Evolutionary conservation across 2,329 filamentous ascomycete genomes (phyloP), one percentile per base, ranked within the genome.

Genomic region (Colletotrichum lentis): DNA sequence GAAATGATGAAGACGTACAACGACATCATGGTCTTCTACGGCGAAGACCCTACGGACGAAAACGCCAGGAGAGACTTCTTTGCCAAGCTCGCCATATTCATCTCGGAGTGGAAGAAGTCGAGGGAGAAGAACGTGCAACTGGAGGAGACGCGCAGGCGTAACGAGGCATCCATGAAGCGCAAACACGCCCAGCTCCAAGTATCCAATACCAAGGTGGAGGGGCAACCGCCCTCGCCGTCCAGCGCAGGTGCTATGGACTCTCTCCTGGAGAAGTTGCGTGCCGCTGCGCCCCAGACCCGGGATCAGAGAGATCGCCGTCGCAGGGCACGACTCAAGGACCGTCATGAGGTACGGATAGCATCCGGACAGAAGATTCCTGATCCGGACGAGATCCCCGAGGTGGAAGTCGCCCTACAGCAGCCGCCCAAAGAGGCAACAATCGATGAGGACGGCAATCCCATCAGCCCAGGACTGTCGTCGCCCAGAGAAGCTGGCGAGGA

Each of bases 31-130:
- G 86, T 90, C 6, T 97, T 97, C 80, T 98, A 97, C 77, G 96
- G 96, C 72, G 96, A 99, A 82, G 96, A 99, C 76, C 90, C 92
- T 46, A 85, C 87, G 14, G 96, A 99, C 77, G 96, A 98, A 61
- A 96, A 93, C 75, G 91, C 94, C n/a, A 87, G 94, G 65, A 87
- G 96, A 70, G 94, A 97, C 73, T 99, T 99, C 86, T 99, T 99
- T 77, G 84, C 90, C 71, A 98, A 98, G 83, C 86, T 99, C 74
- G 94, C 95, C 22, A 85, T 89, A 62, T 99, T 99, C 82, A 87
- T 99, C 73, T 82, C 85, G 39, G 96, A 98, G 78, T 99, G 96
- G 92, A 97, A 95, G 91, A 95, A 91, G 86, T 97, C 94, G 39
- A 89, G 90, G 73, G 93, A 96, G 73, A 98, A 98, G 90, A 99